Conservation (phyloP, 1,284 basidiomycete species). For the Apiotrichum veenhuisii region DNA sequence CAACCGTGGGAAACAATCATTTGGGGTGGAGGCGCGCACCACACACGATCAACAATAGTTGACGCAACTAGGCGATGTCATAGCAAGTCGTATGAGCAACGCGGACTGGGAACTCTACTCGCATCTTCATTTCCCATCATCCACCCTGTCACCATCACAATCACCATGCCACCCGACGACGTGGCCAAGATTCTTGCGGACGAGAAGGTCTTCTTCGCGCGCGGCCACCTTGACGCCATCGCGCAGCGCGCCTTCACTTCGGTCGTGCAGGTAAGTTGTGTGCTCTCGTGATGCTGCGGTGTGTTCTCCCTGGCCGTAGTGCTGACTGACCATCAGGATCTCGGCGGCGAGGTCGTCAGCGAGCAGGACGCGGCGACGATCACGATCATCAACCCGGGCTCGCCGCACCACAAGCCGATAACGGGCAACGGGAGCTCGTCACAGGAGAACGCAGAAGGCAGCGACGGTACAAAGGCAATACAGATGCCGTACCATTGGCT, state of each 20-base stretch:
- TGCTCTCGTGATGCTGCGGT: slow-evolving; percentile 7
- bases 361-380: neutral
- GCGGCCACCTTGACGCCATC: neutral
- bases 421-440: neutral
- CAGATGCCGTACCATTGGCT: slow-evolving; percentile 39
- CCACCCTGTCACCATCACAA: neutral
- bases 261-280: too few relatives aligned
- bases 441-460: too few relatives aligned
- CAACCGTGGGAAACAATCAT: neutral
- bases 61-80: neutral
- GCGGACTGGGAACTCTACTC: too few relatives aligned
- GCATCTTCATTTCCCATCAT: neutral
- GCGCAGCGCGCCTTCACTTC: slow-evolving; percentile 1
- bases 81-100: neutral
- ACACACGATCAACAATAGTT: neutral
- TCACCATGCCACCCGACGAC: neutral
- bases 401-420: neutral
- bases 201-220: neutral
- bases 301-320: neutral
- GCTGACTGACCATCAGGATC: neutral
- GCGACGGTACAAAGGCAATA: too few relatives aligned
- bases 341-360: slow-evolving; percentile 1
- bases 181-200: neutral
- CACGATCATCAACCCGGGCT: slow-evolving; percentile 6
- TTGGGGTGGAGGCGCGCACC: neutral